Conservation (phyloP, 2,329 filamentous ascomycete genomes). For the Scedosporium apiospermum region DNA sequence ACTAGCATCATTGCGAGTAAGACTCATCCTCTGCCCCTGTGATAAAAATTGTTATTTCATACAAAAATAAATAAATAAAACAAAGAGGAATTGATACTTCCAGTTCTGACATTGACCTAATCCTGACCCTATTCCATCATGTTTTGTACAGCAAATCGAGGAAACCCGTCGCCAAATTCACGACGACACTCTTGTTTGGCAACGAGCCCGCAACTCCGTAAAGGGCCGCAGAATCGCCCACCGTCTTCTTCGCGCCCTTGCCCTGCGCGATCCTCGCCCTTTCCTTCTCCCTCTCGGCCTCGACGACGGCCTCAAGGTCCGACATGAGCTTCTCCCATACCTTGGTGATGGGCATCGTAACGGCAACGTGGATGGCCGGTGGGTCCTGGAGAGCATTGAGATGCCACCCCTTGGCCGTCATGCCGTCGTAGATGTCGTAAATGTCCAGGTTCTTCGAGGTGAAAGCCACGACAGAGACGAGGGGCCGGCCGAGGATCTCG, state of each 20-base stretch:
- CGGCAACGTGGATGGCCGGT: conserved; percentile 85
- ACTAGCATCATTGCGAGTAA: too few species aligned
- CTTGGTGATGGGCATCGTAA: conserved; percentile 76
- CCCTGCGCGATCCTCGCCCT: conserved; percentile 61
- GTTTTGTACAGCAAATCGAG: conserved; percentile 89
- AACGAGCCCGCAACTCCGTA: conserved; percentile 93
- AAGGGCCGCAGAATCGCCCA: conserved; percentile 74
- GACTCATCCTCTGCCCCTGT: too few species aligned
- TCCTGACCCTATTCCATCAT: conserved; percentile 26
- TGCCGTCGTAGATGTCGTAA: conserved; percentile 88
- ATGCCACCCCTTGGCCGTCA: conserved; percentile 84
- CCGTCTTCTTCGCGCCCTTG: conserved; percentile 54
- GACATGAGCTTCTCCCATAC: conserved; percentile 69
- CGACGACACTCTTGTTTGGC: conserved; percentile 92
- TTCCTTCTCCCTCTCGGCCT: conserved; percentile 74
- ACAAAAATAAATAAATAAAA: too few species aligned
- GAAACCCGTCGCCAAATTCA: conserved; percentile 82
- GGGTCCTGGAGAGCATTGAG: conserved; percentile 89
- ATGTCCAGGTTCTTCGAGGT: conserved; percentile 74
- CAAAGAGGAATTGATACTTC: too few species aligned
- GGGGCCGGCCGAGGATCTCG: conserved; percentile 70
- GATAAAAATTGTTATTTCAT: too few species aligned
- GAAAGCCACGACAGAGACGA: conserved; percentile 88
- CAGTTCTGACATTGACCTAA: background rate
- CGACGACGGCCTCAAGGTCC: conserved; percentile 59